Evolutionary conservation across 2,329 filamentous ascomycete species (phyloP).

Genomic region (Salinomyces thailandicus): DNA sequence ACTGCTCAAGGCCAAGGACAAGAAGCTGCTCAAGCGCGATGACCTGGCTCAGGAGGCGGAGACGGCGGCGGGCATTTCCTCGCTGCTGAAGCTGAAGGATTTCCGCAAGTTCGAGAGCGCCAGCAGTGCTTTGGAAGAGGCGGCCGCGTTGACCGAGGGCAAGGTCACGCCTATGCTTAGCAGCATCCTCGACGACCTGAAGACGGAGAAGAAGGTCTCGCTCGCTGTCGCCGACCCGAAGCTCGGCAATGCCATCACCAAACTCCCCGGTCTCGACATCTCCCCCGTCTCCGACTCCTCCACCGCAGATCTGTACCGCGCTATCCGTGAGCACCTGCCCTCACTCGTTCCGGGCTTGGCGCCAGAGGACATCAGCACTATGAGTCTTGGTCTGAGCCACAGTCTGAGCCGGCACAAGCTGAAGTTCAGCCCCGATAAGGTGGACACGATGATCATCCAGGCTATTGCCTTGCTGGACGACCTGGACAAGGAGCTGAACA

Average conservation of each 20-base stretch:
- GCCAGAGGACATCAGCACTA: conserved; percentile 78
- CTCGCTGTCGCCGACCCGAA: conserved; percentile 90
- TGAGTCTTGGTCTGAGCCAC: conserved; percentile 92
- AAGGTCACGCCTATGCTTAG: conserved; percentile 86
- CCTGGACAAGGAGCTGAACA: conserved; percentile 96
- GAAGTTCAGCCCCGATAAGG: conserved; percentile 97
- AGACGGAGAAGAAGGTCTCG: conserved; percentile 95
- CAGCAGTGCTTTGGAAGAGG: conserved; percentile 79
- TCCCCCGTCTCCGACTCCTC: conserved; percentile 70
- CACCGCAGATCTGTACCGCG: conserved; percentile 83
- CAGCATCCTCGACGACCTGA: conserved; percentile 74
- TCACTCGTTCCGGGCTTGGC: conserved; percentile 83
- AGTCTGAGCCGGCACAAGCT: conserved; percentile 95
- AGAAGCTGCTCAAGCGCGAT: conserved; percentile 89
- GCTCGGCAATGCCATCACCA: conserved; percentile 80
- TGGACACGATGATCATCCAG: conserved; percentile 99
- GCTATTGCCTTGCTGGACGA: conserved; percentile 90
- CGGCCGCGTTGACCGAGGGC: conserved; percentile 76
- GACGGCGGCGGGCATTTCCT: conserved; percentile 73
- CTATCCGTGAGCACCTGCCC: conserved; percentile 81
- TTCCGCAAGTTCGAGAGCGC: conserved; percentile 97
- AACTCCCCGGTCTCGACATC: conserved; percentile 79
- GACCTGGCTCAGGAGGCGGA: conserved; percentile 64
- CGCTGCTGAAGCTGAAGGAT: conserved; percentile 90
- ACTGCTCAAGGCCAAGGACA: conserved; percentile 96